These are phyloP conservation scores for Hymenoscyphus fraxineus DNA, from an alignment of 2,329 filamentous ascomycete species.

Conservation along the genomic window DNA sequence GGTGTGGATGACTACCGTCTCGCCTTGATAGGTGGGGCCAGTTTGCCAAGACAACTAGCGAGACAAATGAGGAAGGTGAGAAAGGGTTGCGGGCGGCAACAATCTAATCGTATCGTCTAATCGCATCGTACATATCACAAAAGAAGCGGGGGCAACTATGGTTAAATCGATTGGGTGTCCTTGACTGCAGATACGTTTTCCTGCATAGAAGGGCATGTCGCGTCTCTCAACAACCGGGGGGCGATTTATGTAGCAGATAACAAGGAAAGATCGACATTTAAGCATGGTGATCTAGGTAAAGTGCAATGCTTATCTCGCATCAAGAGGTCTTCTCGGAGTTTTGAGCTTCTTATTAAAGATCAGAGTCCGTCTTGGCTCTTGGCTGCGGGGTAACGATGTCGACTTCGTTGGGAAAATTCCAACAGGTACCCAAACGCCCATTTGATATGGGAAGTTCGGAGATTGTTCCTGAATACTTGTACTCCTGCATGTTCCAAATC, in stretches of 20 bases:
- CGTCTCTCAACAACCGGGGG: slow-evolving; percentile 2
- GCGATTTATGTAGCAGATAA: neutral
- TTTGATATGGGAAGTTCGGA: neutral
- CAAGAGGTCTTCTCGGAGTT: neutral
- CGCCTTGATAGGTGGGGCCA: neutral
- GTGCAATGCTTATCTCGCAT: slow-evolving; percentile 5
- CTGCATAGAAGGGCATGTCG: neutral
- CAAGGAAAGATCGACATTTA: slow-evolving; percentile 2
- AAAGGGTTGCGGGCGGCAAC: neutral
- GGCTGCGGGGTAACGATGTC: neutral
- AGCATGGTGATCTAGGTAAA: neutral
- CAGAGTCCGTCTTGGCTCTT: slow-evolving; percentile 12
- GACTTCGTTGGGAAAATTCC: neutral
- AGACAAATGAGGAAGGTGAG: neutral
- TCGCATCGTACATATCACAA: neutral
- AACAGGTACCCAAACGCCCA: neutral
- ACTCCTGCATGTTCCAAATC: neutral
- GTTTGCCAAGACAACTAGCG: neutral
- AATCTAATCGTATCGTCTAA: neutral
- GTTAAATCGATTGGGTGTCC: neutral
- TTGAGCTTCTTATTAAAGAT: slow-evolving; percentile 13
- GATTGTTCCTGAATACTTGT: neutral
- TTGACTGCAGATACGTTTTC: neutral
- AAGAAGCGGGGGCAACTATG: neutral
- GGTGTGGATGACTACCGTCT: neutral